Base-by-base conservation (phyloP, 2,329 filamentous ascomycete genomes). In the Tolypocladium ovalisporum region DNA sequence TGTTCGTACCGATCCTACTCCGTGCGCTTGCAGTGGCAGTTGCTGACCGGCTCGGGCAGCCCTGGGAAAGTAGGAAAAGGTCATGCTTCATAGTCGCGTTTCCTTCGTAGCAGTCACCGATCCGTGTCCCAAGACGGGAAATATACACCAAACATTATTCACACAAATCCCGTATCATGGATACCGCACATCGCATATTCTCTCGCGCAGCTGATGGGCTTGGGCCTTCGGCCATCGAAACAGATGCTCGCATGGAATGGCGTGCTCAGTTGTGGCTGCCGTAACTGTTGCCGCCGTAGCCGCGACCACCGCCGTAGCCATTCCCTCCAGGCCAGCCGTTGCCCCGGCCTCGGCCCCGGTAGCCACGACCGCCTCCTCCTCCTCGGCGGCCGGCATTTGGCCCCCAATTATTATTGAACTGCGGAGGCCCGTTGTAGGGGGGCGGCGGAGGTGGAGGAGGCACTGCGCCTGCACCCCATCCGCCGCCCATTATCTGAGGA, bases 291-390 rank as follows among this genome's bases (percentile, higher is more conserved):
- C 44, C 44, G 4, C 56, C 56, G 37, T 57, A 57, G 44, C 52
- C 56, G 22, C 42, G 42, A 29, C 35, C 24, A 22, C 54, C 34
- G 42, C 56, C 56, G n/a, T 57, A 57, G 42, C 42, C 44, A 24
- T 52, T 53, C 22, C 56, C 47, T 52, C 44, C 37, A 2, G 47
- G 22, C 27, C 39, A 49, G 52, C 55, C 62, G 59, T 61, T 65
- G 12, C 62, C 59, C 24, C 68, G 64, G n/a, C 60, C 57, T 32
- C 58, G 56, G 55, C 67, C 58, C 15, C 70, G 67, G 52, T 69
- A 66, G 54, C 68, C 67, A 49, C 71, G 70, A 34, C 32, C 32
- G 1, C 67, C 66, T 2, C 67, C 66, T 55, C 70, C 61, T 32
- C 36, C 57, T 8, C 67, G 66, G 37, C 67, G 65, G 7, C 68